Conservation (phyloP, 352 stramenopile species). For the Halophytophthora batemanensis region DNA sequence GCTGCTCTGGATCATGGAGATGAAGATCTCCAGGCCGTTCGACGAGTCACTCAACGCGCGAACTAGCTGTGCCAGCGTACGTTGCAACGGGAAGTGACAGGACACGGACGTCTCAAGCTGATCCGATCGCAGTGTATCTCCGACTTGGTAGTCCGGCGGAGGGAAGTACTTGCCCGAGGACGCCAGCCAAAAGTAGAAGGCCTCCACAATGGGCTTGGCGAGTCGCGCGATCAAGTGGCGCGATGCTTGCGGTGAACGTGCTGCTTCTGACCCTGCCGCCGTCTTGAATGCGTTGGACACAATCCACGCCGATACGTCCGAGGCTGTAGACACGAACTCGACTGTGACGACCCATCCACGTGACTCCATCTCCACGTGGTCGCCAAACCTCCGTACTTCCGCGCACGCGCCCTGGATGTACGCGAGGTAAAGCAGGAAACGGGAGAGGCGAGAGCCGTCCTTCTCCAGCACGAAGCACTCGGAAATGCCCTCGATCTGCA, state of each 20-base stretch:
- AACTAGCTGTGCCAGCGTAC: conserved; percentile 69
- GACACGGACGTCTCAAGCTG: conserved; percentile 67
- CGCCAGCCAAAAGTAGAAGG: conserved; percentile 81
- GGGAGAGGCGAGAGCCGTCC: conserved; percentile 43
- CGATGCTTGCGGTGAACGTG: conserved; percentile 18
- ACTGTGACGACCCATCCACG: conserved; percentile 81
- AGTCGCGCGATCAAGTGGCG: conserved; percentile 50
- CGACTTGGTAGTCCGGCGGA: conserved; percentile 51
- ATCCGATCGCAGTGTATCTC: conserved; percentile 46
- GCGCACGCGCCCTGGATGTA: conserved; percentile 76
- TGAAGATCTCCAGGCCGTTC: conserved; percentile 55
- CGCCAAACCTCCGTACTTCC: conserved; percentile 55
- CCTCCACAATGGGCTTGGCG: conserved; percentile 62
- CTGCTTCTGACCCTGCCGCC: conserved; percentile 16
- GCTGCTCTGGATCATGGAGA: conserved; percentile 40
- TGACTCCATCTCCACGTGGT: conserved; percentile 77
- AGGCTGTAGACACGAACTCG: conserved; percentile 82
- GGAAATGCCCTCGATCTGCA: conserved; percentile 96
- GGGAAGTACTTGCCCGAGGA: conserved; percentile 76
- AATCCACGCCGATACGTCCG: conserved; percentile 76
- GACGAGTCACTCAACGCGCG: conserved; percentile 61
- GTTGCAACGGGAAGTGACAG: conserved; percentile 80
- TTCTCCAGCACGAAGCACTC: conserved; percentile 85
- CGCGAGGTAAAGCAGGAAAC: conserved; percentile 71
- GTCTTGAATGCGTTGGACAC: conserved; percentile 77